Percentiles rank a stretch among this genome's conserved stretches.
Conservation (phyloP, 2,329 filamentous ascomycete species). For the Acrodontium crateriforme region DNA sequence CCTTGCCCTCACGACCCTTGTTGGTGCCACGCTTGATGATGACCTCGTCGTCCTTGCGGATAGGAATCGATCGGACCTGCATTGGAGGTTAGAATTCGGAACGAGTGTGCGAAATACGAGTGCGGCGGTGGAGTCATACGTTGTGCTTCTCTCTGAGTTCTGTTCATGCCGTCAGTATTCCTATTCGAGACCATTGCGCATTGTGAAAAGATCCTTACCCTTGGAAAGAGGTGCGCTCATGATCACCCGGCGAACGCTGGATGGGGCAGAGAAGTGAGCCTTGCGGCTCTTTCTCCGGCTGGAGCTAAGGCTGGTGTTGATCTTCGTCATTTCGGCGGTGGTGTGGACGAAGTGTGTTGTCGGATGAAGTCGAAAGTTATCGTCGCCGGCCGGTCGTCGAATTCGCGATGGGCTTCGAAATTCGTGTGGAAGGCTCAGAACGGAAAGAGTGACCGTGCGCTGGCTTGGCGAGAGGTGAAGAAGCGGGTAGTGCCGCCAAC, state of each 20-base stretch:
- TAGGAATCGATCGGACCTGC: slow-evolving; percentile 84
- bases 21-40: slow-evolving; percentile 80
- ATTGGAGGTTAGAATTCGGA: slow-evolving; percentile 8
- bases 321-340: slow-evolving; percentile 54
- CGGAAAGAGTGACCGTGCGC: too few relatives aligned
- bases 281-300: slow-evolving; percentile 98
- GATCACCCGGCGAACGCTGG: slow-evolving; percentile 84
- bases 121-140: slow-evolving; percentile 36
- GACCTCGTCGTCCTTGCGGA: slow-evolving; percentile 82
- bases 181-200: slow-evolving; percentile 2
- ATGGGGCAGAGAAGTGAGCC: slow-evolving; percentile 92
- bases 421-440: too few relatives aligned
- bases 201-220: slow-evolving; percentile 28
- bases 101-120: slow-evolving; percentile 3
- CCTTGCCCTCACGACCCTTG: slow-evolving; percentile 98
- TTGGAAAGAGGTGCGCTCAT: slow-evolving; percentile 94
- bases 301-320: slow-evolving; percentile 54
- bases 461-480: too few relatives aligned
- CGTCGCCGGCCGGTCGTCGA: slow-evolving; percentile 8
- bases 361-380: slow-evolving; percentile 8
- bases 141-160: slow-evolving; percentile 98
- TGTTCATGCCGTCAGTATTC: slow-evolving; percentile 14
- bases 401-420: too few relatives aligned
- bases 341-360: slow-evolving; percentile 7
- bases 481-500: too few relatives aligned